Evolutionary conservation across 2,329 filamentous ascomycete species (phyloP), one percentile per base, ranked within the genome.

Genomic region (Aciculosporium take): DNA sequence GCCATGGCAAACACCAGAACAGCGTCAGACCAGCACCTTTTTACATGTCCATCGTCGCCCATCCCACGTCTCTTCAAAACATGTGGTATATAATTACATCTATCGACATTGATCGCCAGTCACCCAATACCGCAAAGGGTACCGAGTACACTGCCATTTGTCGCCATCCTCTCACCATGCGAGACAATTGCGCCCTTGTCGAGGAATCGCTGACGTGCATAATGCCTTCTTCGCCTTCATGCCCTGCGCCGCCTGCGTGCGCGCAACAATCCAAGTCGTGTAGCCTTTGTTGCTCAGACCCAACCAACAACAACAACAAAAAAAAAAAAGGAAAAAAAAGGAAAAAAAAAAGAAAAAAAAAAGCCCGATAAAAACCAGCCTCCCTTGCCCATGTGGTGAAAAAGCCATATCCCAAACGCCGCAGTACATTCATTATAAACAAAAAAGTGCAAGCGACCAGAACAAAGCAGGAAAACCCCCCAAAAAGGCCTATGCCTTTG

Each of bases 401-500:
- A 42, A 50, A 42, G 45, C 44, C 47, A 51, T 56, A 51, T 46
- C 53, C 53, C 46, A 45, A 52, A 61, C 59, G 59, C 59, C 56
- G 45, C 57, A 54, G 54, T 59, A 52, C 36, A 33, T 27, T 61
- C 56, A 58, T 62, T 56, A 62, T 56, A 62, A 55, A 57, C 35
- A 39, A 45, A 20, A 39, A 42, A 40, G 12, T 31, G 27, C 5
- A 27, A 17, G 21, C 9, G 56, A 53, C 48, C 2, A 18, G 23
- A 25, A 53, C 48, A 42, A 46, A 50, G 47, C n/a, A n/a, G n/a
- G n/a, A n/a, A n/a, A n/a, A n/a, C n/a, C n/a, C n/a, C n/a, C n/a
- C n/a, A 42, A 49, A 46, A 41, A 48, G 40, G 28, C 25, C 53
- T 54, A 63, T 49, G 58, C 62, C 61, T 66, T 65, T 39, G 61